Evolutionary conservation across 495 filamentous ascomycete genomes (phyloP).

Genomic region (Rhypophila decipiens): DNA sequence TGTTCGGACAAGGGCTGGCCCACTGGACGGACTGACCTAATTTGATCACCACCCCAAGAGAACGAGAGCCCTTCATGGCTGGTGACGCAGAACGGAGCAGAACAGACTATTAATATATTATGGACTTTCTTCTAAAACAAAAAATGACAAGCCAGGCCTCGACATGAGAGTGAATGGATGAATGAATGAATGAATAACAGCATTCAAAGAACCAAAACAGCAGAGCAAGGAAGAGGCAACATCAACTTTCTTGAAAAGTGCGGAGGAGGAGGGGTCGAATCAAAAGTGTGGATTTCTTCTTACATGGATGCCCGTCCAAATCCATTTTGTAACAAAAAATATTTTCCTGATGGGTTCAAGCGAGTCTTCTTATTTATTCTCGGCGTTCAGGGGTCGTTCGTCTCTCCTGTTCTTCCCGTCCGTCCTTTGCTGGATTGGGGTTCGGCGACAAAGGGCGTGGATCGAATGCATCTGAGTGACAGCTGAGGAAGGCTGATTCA

Average conservation of each 20-base stretch:
- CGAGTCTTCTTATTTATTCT: background rate
- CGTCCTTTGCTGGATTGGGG: too few relatives aligned
- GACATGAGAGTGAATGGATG: background rate
- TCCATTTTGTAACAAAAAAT: slow-evolving; percentile 20
- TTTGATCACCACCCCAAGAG: slow-evolving; percentile 84
- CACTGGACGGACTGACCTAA: slow-evolving; percentile 56
- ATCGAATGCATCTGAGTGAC: too few relatives aligned
- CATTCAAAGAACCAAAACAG: background rate
- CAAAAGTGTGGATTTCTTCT: slow-evolving; percentile 6
- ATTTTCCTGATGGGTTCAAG: too few relatives aligned
- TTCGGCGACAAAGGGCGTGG: too few relatives aligned
- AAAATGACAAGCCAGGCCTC: background rate
- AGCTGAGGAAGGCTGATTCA: too few relatives aligned
- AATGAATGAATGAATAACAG: background rate
- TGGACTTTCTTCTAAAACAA: background rate
- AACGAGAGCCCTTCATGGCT: slow-evolving; percentile 48
- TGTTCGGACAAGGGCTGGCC: background rate
- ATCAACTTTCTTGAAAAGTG: background rate
- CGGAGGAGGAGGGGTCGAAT: background rate
- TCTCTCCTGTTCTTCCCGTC: too few relatives aligned
- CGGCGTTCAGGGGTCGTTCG: too few relatives aligned
- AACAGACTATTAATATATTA: background rate
- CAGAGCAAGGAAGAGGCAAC: background rate
- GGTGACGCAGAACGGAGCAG: background rate
- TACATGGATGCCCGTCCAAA: slow-evolving; percentile 14